Evolutionary conservation across 148 eudicot genomes (phyloP).

Genomic region (Chenopodium album): DNA sequence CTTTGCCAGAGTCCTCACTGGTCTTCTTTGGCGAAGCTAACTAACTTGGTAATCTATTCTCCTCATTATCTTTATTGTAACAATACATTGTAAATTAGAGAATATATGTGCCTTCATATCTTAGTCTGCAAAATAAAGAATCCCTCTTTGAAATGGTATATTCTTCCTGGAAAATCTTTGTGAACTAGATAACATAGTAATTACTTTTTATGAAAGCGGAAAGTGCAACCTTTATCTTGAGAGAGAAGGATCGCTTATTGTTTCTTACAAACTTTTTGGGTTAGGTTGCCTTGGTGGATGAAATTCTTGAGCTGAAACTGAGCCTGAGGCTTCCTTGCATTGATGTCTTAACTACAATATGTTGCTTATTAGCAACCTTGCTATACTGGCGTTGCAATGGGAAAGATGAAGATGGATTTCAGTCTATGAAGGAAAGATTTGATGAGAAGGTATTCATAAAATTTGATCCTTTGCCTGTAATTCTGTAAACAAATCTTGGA

Average conservation of each 20-base stretch:
- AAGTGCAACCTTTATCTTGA: neutral
- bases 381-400: constrained; percentile 34
- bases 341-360: constrained; percentile 47
- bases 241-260: neutral
- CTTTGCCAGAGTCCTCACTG: constrained; percentile 78
- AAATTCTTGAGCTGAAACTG: constrained; percentile 44
- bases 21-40: constrained; percentile 58
- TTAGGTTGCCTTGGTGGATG: constrained; percentile 61
- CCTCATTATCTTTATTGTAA: neutral
- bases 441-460: constrained; percentile 56
- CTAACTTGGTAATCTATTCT: constrained; percentile 53
- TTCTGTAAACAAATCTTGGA: neutral
- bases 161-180: neutral
- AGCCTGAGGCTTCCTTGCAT: constrained; percentile 47
- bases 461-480: neutral
- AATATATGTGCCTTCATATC: neutral
- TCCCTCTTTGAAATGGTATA: neutral
- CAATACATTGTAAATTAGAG: neutral
- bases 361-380: constrained; percentile 47
- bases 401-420: constrained; percentile 30
- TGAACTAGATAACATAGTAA: neutral
- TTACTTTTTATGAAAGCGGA: neutral
- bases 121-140: neutral
- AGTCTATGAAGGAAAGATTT: constrained; percentile 34
- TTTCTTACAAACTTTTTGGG: neutral